phyloP scores from a whole-genome alignment of 2,329 filamentous ascomycete genomes.

The Fusarium globosum region DNA sequence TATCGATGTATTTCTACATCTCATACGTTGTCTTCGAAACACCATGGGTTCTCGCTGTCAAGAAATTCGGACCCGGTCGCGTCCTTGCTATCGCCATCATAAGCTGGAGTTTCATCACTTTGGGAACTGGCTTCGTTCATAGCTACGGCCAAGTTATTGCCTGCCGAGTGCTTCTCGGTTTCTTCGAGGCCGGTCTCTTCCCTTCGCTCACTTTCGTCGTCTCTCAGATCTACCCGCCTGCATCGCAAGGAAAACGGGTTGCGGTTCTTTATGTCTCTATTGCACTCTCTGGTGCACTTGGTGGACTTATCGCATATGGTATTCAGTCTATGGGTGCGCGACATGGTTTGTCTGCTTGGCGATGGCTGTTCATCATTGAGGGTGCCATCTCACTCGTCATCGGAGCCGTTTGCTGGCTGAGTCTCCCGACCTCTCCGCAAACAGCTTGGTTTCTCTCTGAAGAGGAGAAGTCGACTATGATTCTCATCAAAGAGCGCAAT shows the following conservation, averaged over 20 bases:
- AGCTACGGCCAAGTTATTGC: constrained; percentile 45
- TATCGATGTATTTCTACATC: constrained; percentile 47
- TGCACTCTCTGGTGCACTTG: constrained; percentile 46
- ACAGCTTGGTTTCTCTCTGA: constrained; percentile 57
- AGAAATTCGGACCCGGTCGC: constrained; percentile 43
- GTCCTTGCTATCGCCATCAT: constrained; percentile 48
- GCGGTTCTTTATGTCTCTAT: constrained; percentile 48
- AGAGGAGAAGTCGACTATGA: constrained; percentile 51
- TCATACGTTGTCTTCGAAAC: constrained; percentile 50
- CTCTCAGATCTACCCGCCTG: constrained; percentile 3
- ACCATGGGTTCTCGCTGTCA: constrained; percentile 48
- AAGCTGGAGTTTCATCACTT: constrained; percentile 48
- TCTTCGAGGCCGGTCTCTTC: constrained; percentile 51
- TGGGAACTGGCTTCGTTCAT: constrained; percentile 48
- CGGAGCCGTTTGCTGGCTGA: constrained; percentile 49
- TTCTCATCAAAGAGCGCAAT: constrained; percentile 32
- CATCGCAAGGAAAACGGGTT: constrained; percentile 46
- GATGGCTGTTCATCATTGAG: constrained; percentile 63
- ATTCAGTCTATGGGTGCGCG: constrained; percentile 56
- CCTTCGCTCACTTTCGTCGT: constrained; percentile 44
- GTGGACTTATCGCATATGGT: constrained; percentile 46
- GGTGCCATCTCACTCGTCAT: constrained; percentile 50
- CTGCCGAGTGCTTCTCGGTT: constrained; percentile 47
- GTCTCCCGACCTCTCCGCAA: constrained; percentile 58
- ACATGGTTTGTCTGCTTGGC: constrained; percentile 60